These are phyloP conservation scores for Neurospora cerealis DNA, from an alignment of 495 filamentous ascomycete genomes.

Conservation along the genomic window DNA sequence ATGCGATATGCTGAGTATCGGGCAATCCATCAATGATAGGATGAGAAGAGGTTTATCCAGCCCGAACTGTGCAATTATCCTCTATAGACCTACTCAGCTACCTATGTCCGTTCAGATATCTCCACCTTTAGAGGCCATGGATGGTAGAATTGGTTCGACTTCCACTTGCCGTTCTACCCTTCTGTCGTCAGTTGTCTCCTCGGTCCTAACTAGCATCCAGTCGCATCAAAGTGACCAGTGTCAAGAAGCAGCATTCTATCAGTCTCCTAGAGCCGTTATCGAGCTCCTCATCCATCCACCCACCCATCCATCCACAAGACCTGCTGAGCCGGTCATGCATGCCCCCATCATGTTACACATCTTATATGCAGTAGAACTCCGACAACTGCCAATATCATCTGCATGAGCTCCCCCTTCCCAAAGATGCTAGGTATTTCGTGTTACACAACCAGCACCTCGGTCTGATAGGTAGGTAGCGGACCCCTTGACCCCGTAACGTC, in stretches of 20 bases:
- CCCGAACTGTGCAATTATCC: background rate
- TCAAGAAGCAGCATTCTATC: background rate
- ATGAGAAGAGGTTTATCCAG: background rate
- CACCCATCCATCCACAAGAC: background rate
- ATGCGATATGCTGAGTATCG: background rate
- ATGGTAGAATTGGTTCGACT: background rate
- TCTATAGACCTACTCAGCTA: background rate
- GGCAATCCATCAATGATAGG: background rate
- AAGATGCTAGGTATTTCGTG: background rate
- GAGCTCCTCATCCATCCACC: background rate
- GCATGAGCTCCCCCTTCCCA: background rate
- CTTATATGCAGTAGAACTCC: background rate
- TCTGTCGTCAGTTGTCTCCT: background rate
- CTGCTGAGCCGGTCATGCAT: background rate
- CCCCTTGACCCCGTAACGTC: background rate
- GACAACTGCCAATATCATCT: slow-evolving; percentile 2
- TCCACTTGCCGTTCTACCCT: background rate
- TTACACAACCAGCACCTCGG: background rate
- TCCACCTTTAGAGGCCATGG: background rate
- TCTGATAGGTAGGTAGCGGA: background rate
- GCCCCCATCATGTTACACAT: background rate
- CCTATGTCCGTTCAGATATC: background rate
- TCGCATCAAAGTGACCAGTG: background rate
- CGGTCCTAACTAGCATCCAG: background rate
- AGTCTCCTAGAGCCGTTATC: background rate